phyloP scores from a whole-genome alignment of 2,329 filamentous ascomycete genomes.

The Shiraia sp. region DNA sequence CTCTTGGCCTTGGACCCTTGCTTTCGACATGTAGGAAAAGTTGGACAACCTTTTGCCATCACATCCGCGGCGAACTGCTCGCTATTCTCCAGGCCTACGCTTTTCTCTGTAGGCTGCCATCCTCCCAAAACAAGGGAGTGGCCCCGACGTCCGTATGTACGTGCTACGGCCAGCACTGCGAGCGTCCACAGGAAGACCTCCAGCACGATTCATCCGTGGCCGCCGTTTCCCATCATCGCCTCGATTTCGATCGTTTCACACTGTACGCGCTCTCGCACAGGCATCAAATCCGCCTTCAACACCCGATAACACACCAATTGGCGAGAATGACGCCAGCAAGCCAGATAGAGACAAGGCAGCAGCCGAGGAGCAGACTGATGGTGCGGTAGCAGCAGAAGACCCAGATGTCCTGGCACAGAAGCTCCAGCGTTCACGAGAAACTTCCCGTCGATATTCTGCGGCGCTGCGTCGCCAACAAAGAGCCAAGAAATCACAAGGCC shows the following conservation, averaged over 20 bases:
- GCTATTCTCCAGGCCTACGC: slow-evolving; percentile 12
- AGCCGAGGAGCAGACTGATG: slow-evolving; percentile 24
- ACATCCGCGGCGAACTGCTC: slow-evolving; percentile 21
- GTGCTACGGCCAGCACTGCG: slow-evolving; percentile 47
- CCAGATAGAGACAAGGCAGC: slow-evolving; percentile 22
- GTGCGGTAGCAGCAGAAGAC: slow-evolving; percentile 31
- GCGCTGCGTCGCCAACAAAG: slow-evolving; percentile 40
- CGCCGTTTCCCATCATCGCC: slow-evolving; percentile 39
- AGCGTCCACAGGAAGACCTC: slow-evolving; percentile 43
- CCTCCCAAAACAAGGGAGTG: slow-evolving; percentile 18
- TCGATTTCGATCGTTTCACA: slow-evolving; percentile 40
- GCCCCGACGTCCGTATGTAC: slow-evolving; percentile 45
- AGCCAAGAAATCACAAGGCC: slow-evolving; percentile 35
- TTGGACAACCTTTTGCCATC: slow-evolving; percentile 18
- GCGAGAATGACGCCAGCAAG: slow-evolving; percentile 26
- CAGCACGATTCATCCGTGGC: slow-evolving; percentile 41
- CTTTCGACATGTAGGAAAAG: slow-evolving; percentile 19
- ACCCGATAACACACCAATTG: slow-evolving; percentile 33
- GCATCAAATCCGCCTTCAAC: slow-evolving; percentile 32
- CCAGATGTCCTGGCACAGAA: slow-evolving; percentile 41
- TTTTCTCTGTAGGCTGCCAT: slow-evolving; percentile 20
- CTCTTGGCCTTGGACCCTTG: slow-evolving; percentile 17
- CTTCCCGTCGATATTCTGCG: slow-evolving; percentile 38
- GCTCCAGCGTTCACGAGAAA: slow-evolving; percentile 41
- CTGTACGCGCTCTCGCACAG: slow-evolving; percentile 32